phyloP scores from a whole-genome alignment of 441 rosid genomes.

The Erodium texanum region DNA sequence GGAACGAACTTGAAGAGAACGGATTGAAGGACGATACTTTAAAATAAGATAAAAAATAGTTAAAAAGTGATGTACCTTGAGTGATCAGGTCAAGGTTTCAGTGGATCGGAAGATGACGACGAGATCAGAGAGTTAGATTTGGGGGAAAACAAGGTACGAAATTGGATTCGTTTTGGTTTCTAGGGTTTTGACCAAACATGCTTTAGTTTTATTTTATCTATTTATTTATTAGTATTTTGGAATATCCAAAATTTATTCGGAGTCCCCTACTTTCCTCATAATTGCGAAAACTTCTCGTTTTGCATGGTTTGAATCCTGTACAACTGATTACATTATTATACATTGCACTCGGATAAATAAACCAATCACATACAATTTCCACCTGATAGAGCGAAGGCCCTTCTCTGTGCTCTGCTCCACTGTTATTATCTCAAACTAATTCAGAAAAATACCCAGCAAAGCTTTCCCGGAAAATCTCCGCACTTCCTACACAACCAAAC shows the following conservation, averaged over 20 bases:
- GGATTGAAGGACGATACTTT: not conserved
- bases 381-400: too few species aligned
- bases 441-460: not conserved
- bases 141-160: not conserved
- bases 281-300: not conserved
- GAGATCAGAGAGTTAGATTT: not conserved
- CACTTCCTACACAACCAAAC: constrained; percentile 20
- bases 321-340: too few species aligned
- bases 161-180: constrained; percentile 11
- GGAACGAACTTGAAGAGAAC: constrained; percentile 9
- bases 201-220: not conserved
- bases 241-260: not conserved
- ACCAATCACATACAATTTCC: too few species aligned
- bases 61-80: not conserved
- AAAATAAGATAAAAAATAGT: not conserved
- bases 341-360: too few species aligned
- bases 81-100: constrained; percentile 3
- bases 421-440: not conserved
- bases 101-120: not conserved
- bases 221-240: not conserved
- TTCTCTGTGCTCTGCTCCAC: not conserved
- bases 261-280: not conserved
- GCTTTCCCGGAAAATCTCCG: constrained; percentile 12
- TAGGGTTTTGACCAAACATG: constrained; percentile 34
- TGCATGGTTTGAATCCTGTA: too few species aligned